phyloP scores from a whole-genome alignment of 441 rosid genomes.

The Daphne laureola region DNA sequence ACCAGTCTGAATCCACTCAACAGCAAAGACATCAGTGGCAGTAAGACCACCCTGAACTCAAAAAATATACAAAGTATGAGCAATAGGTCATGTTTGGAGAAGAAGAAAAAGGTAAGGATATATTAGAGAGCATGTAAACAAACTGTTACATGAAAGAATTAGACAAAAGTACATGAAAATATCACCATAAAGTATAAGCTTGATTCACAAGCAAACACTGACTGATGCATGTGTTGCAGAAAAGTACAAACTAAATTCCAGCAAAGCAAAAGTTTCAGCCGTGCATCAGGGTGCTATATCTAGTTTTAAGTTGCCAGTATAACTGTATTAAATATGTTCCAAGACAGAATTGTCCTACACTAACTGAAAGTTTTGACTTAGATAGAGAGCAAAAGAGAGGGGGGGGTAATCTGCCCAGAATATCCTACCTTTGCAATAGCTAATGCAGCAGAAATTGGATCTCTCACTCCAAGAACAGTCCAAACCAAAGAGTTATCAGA shows the following conservation, averaged over 20 bases:
- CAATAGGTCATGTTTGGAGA: no score
- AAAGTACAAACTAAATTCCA: no score
- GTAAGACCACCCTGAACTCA: conserved; percentile 81
- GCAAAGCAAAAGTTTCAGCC: neutral
- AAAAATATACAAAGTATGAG: conserved; percentile 4
- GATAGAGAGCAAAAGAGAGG: no score
- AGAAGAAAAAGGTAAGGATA: neutral
- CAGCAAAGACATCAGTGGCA: conserved; percentile 91
- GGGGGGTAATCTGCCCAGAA: no score
- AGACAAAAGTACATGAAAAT: neutral
- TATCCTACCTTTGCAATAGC: conserved; percentile 71
- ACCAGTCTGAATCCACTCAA: conserved; percentile 84
- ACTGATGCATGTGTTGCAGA: no score
- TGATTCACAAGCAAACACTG: no score
- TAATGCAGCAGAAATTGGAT: conserved; percentile 84
- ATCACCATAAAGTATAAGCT: no score
- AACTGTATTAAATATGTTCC: no score
- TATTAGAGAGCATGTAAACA: neutral
- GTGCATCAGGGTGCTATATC: neutral
- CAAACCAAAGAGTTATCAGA: conserved; percentile 91
- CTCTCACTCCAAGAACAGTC: conserved; percentile 92
- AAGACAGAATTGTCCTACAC: no score
- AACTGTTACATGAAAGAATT: no score
- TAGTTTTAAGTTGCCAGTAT: no score
- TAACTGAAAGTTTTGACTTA: no score